A percentile compares a stretch with the other conserved stretches of the same genome.
Evolutionary conservation across 2,329 filamentous ascomycete species (phyloP).

Genomic region (Lecanosticta acicola): DNA sequence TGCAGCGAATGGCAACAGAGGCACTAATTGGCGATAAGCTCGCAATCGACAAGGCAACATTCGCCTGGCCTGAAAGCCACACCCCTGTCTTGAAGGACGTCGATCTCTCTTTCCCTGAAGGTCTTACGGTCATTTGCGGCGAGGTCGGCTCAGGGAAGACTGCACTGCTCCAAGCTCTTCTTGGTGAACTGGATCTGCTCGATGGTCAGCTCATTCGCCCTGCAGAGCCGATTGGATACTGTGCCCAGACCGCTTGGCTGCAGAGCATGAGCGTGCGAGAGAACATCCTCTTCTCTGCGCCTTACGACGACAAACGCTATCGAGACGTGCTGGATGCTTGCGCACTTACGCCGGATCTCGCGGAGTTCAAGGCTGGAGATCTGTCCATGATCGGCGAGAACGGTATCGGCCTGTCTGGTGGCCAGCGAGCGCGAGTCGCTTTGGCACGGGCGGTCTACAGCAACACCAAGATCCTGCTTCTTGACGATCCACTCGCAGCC

Average conservation of each 20-base stretch:
- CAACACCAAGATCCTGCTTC: constrained; percentile 41
- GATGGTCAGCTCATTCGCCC: constrained; percentile 48
- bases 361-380: constrained; percentile 59
- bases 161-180: constrained; percentile 53
- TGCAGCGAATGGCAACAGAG: constrained; percentile 39
- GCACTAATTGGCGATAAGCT: constrained; percentile 33
- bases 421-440: constrained; percentile 44
- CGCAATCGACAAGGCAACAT: constrained; percentile 59
- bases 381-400: constrained; percentile 47
- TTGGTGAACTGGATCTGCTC: constrained; percentile 54
- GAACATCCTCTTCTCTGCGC: constrained; percentile 60
- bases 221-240: constrained; percentile 57
- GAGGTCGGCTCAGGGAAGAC: constrained; percentile 61
- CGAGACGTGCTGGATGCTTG: constrained; percentile 63
- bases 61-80: constrained; percentile 69
- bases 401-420: constrained; percentile 44
- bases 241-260: constrained; percentile 61
- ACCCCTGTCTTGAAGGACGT: constrained; percentile 52
- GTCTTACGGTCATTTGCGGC: constrained; percentile 57
- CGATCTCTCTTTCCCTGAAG: constrained; percentile 49
- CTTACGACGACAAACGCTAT: constrained; percentile 64
- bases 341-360: constrained; percentile 56
- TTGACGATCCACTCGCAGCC: constrained; percentile 46
- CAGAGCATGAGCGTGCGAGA: constrained; percentile 65
- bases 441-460: constrained; percentile 46